Percentiles rank a stretch among this genome's conserved stretches.
Conservation (phyloP, 1,139 yeast species). For the Fermentozyma sake region DNA sequence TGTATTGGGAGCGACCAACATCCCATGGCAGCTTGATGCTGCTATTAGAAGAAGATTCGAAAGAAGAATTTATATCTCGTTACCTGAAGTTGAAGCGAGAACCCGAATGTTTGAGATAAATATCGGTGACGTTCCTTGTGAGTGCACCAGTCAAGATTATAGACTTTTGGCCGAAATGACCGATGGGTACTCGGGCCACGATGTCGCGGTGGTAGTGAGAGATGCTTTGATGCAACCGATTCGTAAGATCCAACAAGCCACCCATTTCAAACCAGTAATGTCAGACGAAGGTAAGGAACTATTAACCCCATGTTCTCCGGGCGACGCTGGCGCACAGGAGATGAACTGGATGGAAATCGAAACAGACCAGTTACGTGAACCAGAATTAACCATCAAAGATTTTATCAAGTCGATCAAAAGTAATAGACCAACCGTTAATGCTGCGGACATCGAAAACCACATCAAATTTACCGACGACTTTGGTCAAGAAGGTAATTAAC, state of each 20-base stretch:
- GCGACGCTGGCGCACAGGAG: conserved; percentile 80
- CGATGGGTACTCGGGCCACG: conserved; percentile 97
- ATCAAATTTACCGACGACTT: conserved; percentile 88
- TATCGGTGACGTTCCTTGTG: conserved; percentile 87
- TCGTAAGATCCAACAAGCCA: conserved; percentile 91
- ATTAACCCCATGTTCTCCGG: conserved; percentile 94
- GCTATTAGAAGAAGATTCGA: conserved; percentile 97
- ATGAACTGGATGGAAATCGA: conserved; percentile 92
- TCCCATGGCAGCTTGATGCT: conserved; percentile 98
- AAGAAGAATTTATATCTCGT: conserved; percentile 87
- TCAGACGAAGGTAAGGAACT: conserved; percentile 38
- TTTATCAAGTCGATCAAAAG: conserved; percentile 88
- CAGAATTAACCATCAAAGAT: conserved; percentile 84
- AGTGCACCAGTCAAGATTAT: conserved; percentile 68
- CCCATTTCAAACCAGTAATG: conserved; percentile 73
- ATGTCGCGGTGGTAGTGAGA: conserved; percentile 91
- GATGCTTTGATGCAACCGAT: conserved; percentile 99
- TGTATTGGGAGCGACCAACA: conserved; percentile 96
- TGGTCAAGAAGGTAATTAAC: conserved; percentile 90
- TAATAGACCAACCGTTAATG: conserved; percentile 93
- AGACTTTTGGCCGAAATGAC: conserved; percentile 86
- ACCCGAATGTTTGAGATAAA: conserved; percentile 91
- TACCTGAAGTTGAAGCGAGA: conserved; percentile 90
- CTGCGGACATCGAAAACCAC: conserved; percentile 75
- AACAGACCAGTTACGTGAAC: conserved; percentile 86